Conservation (phyloP, 2,329 filamentous ascomycete genomes). For the Penicillium sclerotiorum region DNA sequence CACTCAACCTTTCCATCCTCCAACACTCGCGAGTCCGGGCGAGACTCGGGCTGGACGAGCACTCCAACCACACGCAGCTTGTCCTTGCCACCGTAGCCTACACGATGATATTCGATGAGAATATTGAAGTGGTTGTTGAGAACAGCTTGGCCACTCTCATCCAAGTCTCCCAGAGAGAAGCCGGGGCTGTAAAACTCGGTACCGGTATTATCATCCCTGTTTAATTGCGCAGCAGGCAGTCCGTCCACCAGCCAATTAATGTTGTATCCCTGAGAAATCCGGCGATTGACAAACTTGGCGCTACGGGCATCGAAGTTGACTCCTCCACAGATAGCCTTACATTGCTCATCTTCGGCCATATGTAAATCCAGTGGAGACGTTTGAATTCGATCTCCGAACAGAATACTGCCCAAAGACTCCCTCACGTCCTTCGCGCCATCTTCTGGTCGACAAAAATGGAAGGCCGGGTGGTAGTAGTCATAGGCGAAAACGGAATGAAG, state of each 20-base stretch:
- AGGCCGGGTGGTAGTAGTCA: conserved; percentile 89
- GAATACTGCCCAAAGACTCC: conserved; percentile 90
- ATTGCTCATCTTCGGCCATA: conserved; percentile 86
- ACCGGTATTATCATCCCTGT: conserved; percentile 73
- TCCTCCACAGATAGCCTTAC: conserved; percentile 74
- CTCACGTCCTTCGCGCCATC: conserved; percentile 76
- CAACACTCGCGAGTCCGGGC: conserved; percentile 57
- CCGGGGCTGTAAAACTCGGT: conserved; percentile 88
- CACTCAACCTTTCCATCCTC: conserved; percentile 64
- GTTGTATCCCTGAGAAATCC: conserved; percentile 84
- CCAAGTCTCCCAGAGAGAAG: conserved; percentile 71
- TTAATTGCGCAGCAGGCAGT: conserved; percentile 82
- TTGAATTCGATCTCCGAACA: conserved; percentile 96
- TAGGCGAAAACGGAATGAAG: conserved; percentile 92
- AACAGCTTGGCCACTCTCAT: conserved; percentile 58
- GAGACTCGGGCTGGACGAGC: conserved; percentile 78
- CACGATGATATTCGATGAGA: conserved; percentile 85
- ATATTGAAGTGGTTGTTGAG: conserved; percentile 98
- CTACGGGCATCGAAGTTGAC: conserved; percentile 67
- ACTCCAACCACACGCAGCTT: conserved; percentile 90
- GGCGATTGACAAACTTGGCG: conserved; percentile 77
- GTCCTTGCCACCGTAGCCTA: conserved; percentile 56
- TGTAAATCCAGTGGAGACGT: conserved; percentile 90
- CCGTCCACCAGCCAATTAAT: conserved; percentile 97
- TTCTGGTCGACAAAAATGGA: conserved; percentile 84